These are phyloP conservation scores for Podila horticola DNA, from an alignment of 192 early-diverging fungal genomes.

Conservation along the genomic window DNA sequence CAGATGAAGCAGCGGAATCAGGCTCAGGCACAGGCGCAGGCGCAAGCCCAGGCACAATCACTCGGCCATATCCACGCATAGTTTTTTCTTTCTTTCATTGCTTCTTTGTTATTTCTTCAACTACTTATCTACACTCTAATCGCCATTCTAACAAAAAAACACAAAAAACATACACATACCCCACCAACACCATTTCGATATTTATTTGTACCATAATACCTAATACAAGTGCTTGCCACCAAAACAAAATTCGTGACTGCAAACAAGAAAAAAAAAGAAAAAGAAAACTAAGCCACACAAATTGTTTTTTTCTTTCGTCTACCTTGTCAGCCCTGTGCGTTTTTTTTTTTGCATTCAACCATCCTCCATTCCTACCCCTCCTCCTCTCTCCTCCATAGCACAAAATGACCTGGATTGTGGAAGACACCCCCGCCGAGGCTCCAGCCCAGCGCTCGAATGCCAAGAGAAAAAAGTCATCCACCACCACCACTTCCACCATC, in stretches of 20 bases:
- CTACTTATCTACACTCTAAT: no score
- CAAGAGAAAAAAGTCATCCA: constrained; percentile 36
- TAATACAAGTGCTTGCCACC: no score
- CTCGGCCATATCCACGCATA: constrained; percentile 1
- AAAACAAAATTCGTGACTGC: background rate
- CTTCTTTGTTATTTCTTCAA: no score
- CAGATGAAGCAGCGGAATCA: constrained; percentile 42
- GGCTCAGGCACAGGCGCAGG: constrained; percentile 37
- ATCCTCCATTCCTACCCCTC: background rate
- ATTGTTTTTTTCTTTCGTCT: background rate
- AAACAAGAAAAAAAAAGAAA: background rate
- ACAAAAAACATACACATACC: background rate
- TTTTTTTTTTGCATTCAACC: background rate
- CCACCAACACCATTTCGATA: background rate
- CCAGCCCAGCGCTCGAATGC: constrained; percentile 40
- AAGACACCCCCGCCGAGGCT: constrained; percentile 17
- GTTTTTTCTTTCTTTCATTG: no score
- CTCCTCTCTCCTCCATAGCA: background rate
- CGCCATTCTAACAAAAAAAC: background rate
- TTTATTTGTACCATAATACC: background rate
- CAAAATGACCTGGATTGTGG: constrained; percentile 41
- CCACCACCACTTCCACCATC: background rate
- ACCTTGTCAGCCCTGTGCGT: no score
- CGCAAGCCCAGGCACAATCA: constrained; percentile 19
- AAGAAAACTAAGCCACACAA: background rate